Evolutionary conservation across 1,284 basidiomycete species (phyloP).

Genomic region (Puccinia horiana): DNA sequence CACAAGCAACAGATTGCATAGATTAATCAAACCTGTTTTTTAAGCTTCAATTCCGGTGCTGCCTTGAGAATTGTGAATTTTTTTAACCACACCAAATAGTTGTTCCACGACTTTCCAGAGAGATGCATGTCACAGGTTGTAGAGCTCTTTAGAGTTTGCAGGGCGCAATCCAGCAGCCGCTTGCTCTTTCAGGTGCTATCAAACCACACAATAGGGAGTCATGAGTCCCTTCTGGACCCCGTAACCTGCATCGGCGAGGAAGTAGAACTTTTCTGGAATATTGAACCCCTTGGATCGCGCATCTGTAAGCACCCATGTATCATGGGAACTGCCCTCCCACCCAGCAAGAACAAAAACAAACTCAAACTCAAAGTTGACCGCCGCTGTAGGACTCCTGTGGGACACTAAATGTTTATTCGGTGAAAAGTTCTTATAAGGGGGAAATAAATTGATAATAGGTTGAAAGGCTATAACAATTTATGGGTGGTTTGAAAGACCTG

Average conservation of each 20-base stretch:
- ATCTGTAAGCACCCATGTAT: neutral
- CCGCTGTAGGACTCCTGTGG: too few relatives aligned
- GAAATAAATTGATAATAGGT: too few relatives aligned
- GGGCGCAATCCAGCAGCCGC: constrained; percentile 46
- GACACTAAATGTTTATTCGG: too few relatives aligned
- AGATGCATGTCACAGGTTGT: neutral
- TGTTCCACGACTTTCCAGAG: neutral
- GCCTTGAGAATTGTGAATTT: neutral
- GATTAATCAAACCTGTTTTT: neutral
- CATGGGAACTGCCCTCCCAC: neutral
- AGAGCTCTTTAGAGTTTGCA: neutral
- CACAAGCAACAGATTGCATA: neutral
- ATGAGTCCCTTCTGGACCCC: constrained; percentile 38
- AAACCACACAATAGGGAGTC: constrained; percentile 57
- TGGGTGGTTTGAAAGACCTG: too few relatives aligned
- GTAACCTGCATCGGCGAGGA: neutral
- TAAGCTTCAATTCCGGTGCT: neutral
- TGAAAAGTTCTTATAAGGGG: too few relatives aligned
- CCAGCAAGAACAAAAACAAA: neutral
- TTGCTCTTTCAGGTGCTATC: constrained; percentile 60
- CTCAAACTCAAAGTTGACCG: neutral
- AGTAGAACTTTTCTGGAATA: neutral
- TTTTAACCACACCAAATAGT: neutral
- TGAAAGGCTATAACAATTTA: too few relatives aligned
- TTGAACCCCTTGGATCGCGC: neutral